Conservation (phyloP, 2,329 filamentous ascomycete species). For the Sporothrix curviconia region DNA sequence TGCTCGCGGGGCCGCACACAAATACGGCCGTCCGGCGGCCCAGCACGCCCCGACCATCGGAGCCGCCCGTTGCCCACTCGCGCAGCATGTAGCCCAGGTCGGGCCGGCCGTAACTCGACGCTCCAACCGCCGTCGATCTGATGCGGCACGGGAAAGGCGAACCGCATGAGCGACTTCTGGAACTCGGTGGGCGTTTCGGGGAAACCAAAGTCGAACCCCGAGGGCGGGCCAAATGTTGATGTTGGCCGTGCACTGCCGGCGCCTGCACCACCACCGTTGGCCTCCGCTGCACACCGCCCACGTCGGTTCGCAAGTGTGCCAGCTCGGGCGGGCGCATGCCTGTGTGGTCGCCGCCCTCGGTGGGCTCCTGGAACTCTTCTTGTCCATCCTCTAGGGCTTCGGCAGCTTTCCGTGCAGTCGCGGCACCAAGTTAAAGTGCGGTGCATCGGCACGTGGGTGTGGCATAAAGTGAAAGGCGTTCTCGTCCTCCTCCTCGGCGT, state of each 20-base stretch:
- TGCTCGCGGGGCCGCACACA: conserved; percentile 81
- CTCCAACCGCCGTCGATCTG: conserved; percentile 75
- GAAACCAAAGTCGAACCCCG: conserved; percentile 73
- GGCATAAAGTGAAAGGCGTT: conserved; percentile 55
- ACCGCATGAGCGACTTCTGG: conserved; percentile 84
- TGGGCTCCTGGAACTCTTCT: conserved; percentile 12
- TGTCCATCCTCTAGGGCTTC: conserved; percentile 16
- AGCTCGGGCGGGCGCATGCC: conserved; percentile 43
- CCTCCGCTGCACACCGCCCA: conserved; percentile 26
- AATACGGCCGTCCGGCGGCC: conserved; percentile 81
- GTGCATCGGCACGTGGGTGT: conserved; percentile 39
- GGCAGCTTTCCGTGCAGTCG: conserved; percentile 11
- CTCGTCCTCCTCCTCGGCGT: conserved; percentile 24
- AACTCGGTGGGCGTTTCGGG: conserved; percentile 78
- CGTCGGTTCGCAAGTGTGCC: conserved; percentile 49
- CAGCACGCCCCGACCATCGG: conserved; percentile 60
- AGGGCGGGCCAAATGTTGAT: conserved; percentile 52
- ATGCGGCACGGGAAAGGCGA: conserved; percentile 68
- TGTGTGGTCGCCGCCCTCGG: conserved; percentile 9
- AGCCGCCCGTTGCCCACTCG: conserved; percentile 68
- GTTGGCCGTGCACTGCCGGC: conserved; percentile 36
- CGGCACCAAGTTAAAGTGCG: conserved; percentile 55
- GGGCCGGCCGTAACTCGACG: conserved; percentile 85
- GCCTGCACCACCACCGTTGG: too few relatives aligned
- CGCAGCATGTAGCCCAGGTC: conserved; percentile 81